These are phyloP conservation scores for Termitomyces sp. DNA, from an alignment of 768 basidiomycete species.

Conservation along the genomic window DNA sequence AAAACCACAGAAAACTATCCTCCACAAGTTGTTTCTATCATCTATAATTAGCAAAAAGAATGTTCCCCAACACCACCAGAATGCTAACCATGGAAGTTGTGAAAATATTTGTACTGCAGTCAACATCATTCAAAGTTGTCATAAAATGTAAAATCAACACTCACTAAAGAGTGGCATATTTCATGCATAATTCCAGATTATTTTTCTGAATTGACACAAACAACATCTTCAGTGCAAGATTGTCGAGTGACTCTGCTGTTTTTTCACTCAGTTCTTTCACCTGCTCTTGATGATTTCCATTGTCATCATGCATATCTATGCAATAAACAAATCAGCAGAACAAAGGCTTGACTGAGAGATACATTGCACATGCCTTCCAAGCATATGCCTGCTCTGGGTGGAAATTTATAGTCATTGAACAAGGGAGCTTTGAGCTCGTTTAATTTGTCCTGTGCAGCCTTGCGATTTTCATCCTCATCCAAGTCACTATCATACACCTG, in stretches of 20 bases:
- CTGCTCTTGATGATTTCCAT: neutral
- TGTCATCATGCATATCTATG: neutral
- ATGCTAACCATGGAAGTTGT: neutral
- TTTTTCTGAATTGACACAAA: neutral
- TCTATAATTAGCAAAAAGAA: neutral
- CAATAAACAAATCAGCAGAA: neutral
- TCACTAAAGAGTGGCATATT: neutral
- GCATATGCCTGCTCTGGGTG: neutral
- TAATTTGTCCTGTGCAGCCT: neutral
- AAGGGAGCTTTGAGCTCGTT: neutral
- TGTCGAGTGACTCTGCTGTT: too few species aligned
- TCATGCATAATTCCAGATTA: neutral
- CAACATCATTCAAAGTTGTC: neutral
- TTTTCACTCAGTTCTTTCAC: neutral
- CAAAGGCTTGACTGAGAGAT: too few species aligned
- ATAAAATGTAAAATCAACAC: neutral
- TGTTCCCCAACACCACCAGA: rapidly evolving
- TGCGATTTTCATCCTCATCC: neutral
- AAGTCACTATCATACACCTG: neutral
- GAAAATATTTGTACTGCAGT: neutral
- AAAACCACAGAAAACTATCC: neutral
- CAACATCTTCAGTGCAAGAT: neutral
- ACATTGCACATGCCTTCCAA: neutral
- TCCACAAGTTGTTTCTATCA: neutral
- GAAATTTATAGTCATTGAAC: neutral